These are phyloP conservation scores for Dothidotthia symphoricarpi DNA, from an alignment of 2,329 filamentous ascomycete genomes.

Conservation along the genomic window DNA sequence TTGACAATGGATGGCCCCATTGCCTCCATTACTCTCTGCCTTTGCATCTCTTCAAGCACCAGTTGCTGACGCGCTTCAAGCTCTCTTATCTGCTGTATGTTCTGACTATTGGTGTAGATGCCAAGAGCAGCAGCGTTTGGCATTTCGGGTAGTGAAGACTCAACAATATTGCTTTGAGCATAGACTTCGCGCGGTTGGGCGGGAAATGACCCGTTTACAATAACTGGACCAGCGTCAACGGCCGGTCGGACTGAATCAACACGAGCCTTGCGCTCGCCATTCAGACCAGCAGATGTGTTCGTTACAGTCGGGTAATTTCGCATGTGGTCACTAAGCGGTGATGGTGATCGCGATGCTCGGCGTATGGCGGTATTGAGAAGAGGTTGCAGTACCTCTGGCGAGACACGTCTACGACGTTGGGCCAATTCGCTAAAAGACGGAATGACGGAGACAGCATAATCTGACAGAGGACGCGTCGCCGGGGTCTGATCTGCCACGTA, in stretches of 20 bases:
- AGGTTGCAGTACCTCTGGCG: conserved; percentile 44
- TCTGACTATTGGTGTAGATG: conserved; percentile 24
- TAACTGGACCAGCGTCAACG: conserved; percentile 36
- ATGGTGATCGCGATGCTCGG: conserved; percentile 47
- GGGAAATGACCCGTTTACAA: conserved; percentile 44
- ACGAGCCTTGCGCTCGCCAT: conserved; percentile 27
- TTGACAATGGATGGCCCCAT: conserved; percentile 25
- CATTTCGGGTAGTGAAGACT: conserved; percentile 23
- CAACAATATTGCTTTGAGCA: conserved; percentile 25
- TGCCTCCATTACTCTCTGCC: conserved; percentile 26
- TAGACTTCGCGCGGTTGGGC: conserved; percentile 26
- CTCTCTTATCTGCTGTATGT: conserved; percentile 27
- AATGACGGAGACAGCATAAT: conserved; percentile 37
- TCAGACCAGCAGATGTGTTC: conserved; percentile 8
- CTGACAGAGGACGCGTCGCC: conserved; percentile 40
- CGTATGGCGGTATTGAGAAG: conserved; percentile 39
- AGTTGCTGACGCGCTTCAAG: conserved; percentile 33
- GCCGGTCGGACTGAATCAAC: conserved; percentile 30
- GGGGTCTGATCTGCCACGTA: conserved; percentile 47
- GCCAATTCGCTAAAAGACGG: conserved; percentile 43
- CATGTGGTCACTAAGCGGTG: conserved; percentile 46
- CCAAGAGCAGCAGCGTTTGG: conserved; percentile 19
- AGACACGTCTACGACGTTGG: conserved; percentile 44
- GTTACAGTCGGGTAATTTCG: conserved; percentile 42
- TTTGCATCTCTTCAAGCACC: conserved; percentile 34